Evolutionary conservation across 371 early-diverging fungal genomes (phyloP), one percentile per base, ranked within the genome.

Genomic region (Mortierella sp.): DNA sequence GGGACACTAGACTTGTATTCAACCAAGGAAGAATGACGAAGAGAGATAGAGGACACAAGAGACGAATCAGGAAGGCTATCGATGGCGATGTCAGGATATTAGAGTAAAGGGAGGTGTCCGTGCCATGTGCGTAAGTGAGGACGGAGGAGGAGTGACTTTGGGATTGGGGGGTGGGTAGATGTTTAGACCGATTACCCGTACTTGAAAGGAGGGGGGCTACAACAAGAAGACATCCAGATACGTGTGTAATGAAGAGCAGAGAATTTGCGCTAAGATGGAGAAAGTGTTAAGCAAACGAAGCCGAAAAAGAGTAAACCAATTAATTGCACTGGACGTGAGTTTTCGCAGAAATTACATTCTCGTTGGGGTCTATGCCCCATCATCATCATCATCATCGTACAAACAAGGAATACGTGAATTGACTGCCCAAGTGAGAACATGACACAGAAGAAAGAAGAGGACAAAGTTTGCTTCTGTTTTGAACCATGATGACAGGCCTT

Each of bases 11-110:
- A 6, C 28, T 19, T 63, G 19, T 1, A 50, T 16, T 19, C 63
- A 16, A 31, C 31, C 21, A 63, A 19, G 34, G 63, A 63, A 63
- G 16, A 31, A 16, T 31, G 19, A 63, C 34, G 63, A 63, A 31
- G 63, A 63, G 24, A 14, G 60, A 1, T 13, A 28, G 60, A 14
- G 60, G 16, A 31, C 13, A 60, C 3, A 16, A 14, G 50, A 50
- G 60, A 60, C 60, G 31, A 60, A 60, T 60, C 60, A 60, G 60
- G 60, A 60, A 60, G 60, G 60, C 14, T 31, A 16, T 34, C 31
- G 63, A 63, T 34, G 63, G 21, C 63, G 31, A 60, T 60, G 63
- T 16, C 50, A 50, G 50, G 50, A 16, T 13, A 50, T 16, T 63
- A 6, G 38, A 16, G 28, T 38, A 38, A 0, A 28, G 9, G n/a